Conservation (phyloP, 306 rosid genomes). For the Quercus parvula region DNA sequence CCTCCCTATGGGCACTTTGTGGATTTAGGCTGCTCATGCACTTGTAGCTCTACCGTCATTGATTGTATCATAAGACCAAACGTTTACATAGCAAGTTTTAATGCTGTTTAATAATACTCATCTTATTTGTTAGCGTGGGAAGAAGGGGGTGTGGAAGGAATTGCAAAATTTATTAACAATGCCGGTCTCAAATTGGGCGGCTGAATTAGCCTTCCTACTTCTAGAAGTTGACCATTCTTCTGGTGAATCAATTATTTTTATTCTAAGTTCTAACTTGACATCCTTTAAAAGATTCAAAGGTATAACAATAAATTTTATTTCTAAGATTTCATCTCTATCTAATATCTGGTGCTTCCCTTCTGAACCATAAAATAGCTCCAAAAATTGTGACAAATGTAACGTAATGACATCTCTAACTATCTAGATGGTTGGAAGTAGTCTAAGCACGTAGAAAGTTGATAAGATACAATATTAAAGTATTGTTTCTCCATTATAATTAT, state of each 20-base stretch:
- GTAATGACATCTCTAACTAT: neutral
- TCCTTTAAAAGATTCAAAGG: neutral
- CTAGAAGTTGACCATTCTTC: slow-evolving; percentile 15
- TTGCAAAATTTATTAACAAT: too few species aligned
- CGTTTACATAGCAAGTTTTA: neutral
- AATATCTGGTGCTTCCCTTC: too few species aligned
- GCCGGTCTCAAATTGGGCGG: neutral
- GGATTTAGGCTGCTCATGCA: too few species aligned
- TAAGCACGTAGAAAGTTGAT: neutral
- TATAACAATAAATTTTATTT: neutral
- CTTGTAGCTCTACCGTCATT: too few species aligned
- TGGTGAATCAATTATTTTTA: neutral
- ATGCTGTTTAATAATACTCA: neutral
- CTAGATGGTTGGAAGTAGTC: neutral
- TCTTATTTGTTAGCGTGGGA: neutral
- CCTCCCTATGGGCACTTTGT: too few species aligned
- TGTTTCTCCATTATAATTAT: neutral
- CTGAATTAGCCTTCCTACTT: neutral
- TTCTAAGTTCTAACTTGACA: neutral
- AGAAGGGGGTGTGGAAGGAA: neutral
- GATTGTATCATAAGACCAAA: too few species aligned
- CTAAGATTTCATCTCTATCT: neutral
- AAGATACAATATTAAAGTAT: neutral
- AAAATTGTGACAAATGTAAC: neutral
- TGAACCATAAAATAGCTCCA: too few species aligned